Conservation (phyloP, 2,329 filamentous ascomycete genomes). For the Ophioceras dolichostomum region DNA sequence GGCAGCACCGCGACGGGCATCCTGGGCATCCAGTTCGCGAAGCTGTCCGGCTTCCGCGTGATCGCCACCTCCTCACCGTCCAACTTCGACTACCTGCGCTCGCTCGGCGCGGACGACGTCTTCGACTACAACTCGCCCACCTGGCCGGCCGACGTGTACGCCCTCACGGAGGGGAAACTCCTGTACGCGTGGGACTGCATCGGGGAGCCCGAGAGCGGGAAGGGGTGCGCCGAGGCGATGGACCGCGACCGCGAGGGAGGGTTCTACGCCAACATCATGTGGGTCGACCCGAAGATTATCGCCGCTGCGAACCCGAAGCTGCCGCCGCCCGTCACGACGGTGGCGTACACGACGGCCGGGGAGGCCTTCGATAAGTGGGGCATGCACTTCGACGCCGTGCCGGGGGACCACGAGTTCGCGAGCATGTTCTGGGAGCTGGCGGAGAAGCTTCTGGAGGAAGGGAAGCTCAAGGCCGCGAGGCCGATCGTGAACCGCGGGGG, state of each 20-base stretch:
- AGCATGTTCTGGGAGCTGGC: constrained; percentile 20
- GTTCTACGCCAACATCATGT: constrained; percentile 7
- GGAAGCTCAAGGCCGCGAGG: constrained; percentile 20
- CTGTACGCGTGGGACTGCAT: constrained; percentile 24
- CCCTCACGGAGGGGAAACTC: constrained; percentile 12
- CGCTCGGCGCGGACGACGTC: constrained; percentile 29
- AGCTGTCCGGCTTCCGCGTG: constrained; percentile 25
- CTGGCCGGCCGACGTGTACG: constrained; percentile 10
- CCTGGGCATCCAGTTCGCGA: constrained; percentile 32
- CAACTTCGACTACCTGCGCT: constrained; percentile 25
- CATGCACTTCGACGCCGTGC: constrained; percentile 3
- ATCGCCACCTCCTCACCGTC: constrained; percentile 23
- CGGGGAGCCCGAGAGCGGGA: constrained; percentile 9
- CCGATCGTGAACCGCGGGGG: constrained; percentile 14
- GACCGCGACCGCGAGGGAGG: constrained; percentile 1
- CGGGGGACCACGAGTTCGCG: constrained; percentile 18
- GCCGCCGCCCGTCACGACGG: constrained; percentile 7
- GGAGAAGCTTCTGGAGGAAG: constrained; percentile 16
- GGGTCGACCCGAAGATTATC: constrained; percentile 9
- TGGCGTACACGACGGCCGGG: constrained; percentile 20
- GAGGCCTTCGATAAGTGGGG: constrained; percentile 13
- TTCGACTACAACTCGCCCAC: constrained; percentile 29
- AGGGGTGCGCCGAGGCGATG: constrained; percentile 15
- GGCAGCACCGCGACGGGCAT: constrained; percentile 43
- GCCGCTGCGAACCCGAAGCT: constrained; percentile 24